Percentiles rank a stretch among this genome's conserved stretches.
Evolutionary conservation across 1,284 basidiomycete genomes (phyloP).

Genomic region (Paramarasmius palmivorus): DNA sequence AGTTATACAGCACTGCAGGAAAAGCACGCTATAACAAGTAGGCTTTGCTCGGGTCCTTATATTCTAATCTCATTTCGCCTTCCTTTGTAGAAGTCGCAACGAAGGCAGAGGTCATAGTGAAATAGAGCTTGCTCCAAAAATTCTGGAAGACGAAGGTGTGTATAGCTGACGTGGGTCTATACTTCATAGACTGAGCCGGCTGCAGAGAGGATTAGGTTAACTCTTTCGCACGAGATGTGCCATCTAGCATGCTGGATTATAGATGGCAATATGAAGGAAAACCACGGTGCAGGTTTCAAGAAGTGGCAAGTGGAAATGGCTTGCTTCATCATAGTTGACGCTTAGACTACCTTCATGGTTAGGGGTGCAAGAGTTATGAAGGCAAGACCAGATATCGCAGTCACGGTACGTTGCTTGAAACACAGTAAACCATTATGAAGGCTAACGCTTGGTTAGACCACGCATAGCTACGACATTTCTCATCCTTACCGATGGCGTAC

Average conservation of each 20-base stretch:
- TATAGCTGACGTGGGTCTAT: not conserved
- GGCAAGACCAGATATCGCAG: conserved; percentile 62
- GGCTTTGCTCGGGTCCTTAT: conserved; percentile 16
- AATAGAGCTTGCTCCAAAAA: conserved; percentile 79
- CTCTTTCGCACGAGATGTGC: conserved; percentile 86
- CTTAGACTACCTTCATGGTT: not conserved
- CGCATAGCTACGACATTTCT: conserved; percentile 74
- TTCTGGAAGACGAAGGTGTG: conserved; percentile 72
- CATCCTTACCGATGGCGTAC: conserved; percentile 80
- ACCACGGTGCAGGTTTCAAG: conserved; percentile 71
- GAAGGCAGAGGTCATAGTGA: conserved; percentile 52
- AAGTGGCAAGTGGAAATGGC: conserved; percentile 50
- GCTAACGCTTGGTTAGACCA: conserved; percentile 45
- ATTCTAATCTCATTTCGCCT: not conserved
- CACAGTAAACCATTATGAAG: no score
- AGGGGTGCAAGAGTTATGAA: conserved; percentile 70
- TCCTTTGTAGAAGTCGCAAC: conserved; percentile 37
- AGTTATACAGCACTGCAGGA: conserved; percentile 76
- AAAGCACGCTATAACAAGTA: conserved; percentile 71
- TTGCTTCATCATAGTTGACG: not conserved
- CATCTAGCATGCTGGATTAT: conserved; percentile 85
- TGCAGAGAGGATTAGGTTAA: conserved; percentile 75
- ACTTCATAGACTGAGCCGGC: not conserved
- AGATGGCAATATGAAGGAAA: conserved; percentile 61
- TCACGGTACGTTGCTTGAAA: conserved; percentile 54